Conservation (phyloP, 495 filamentous ascomycete species). For the Chaetomium tenue region DNA sequence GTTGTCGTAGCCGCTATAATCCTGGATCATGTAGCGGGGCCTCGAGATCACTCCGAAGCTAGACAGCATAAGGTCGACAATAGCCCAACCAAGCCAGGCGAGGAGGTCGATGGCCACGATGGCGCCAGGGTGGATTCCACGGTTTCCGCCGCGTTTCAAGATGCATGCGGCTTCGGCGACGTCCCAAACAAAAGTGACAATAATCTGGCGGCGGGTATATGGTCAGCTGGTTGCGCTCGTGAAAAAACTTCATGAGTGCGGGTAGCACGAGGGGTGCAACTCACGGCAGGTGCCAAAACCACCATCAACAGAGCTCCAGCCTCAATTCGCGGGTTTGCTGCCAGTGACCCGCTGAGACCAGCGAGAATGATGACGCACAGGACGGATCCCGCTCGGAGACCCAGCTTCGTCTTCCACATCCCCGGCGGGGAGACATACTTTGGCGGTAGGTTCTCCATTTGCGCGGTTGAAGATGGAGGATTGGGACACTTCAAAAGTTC, state of each 20-base stretch:
- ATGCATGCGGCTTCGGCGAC: slow-evolving; percentile 25
- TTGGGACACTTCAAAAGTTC: too few relatives aligned
- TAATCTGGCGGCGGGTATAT: not conserved
- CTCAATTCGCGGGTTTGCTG: not conserved
- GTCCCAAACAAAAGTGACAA: slow-evolving; percentile 20
- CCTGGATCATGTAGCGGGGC: not conserved
- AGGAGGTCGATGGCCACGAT: slow-evolving; percentile 29
- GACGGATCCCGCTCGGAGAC: not conserved
- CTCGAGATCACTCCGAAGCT: not conserved
- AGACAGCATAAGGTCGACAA: not conserved
- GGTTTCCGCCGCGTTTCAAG: slow-evolving; percentile 15
- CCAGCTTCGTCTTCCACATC: slow-evolving; percentile 16
- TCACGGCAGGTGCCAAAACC: slow-evolving; percentile 11
- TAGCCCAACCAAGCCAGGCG: slow-evolving; percentile 24
- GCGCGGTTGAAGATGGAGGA: not conserved
- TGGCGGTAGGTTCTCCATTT: slow-evolving; percentile 8
- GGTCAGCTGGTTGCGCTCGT: not conserved
- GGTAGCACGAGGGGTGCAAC: not conserved
- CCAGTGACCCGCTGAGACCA: slow-evolving; percentile 4
- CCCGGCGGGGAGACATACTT: slow-evolving; percentile 19
- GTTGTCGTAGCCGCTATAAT: not conserved
- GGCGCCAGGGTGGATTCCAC: slow-evolving; percentile 30
- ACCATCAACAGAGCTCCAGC: not conserved
- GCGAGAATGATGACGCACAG: not conserved
- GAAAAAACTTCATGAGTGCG: not conserved